Evolutionary conservation across 192 early-diverging fungal species (phyloP), one percentile per base, ranked within the genome.

Genomic region (Jimgerdemannia flammicorona): DNA sequence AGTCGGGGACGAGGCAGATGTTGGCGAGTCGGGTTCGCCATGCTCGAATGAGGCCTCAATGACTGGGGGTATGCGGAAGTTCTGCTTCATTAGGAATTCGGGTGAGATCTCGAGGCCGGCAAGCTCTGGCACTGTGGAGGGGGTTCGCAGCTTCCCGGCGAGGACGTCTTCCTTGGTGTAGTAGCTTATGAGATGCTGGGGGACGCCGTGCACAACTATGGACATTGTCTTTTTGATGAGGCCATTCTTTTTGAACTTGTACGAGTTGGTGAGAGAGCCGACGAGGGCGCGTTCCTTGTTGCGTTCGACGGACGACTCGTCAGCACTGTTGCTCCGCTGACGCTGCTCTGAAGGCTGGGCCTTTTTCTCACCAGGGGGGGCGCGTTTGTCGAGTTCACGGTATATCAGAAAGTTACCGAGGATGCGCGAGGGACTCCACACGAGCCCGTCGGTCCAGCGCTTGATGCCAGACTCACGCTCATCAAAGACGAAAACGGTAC

Each of bases 401-500:
- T 95, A 95, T 65, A 94, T 83, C 59, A 95, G 77, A 74, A 94
- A 95, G 70, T 93, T 93, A 71, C 91, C 91, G 41, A 92, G 79
- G 40, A 95, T 93, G 40, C 94, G 89, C 17, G 93, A 94, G 9
- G 94, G 94, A 43, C 92, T 92, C 94, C 94, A 95, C 18, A 88
- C 80, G 7, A 90, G 84, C 4, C 93, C 93, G 70, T 95, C 94
- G 3, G 95, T 96, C 95, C 95, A 96, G 20, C 95, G 86, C 79
- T 93, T 93, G 82, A 95, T 94, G 4, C 91, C 90, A 49, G 91
- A 91, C 75, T 94, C 92, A 69, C 88, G 84, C 81, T 96, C 94
- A 75, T 95, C 91, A 85, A 94, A 96, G 63, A 96, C 91, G 64
- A 95, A 91, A n/a, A 95, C 86, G 3, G 91, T 90, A 43, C 95